Evolutionary conservation across 768 basidiomycete species (phyloP).

Genomic region (Trametes cingulata): DNA sequence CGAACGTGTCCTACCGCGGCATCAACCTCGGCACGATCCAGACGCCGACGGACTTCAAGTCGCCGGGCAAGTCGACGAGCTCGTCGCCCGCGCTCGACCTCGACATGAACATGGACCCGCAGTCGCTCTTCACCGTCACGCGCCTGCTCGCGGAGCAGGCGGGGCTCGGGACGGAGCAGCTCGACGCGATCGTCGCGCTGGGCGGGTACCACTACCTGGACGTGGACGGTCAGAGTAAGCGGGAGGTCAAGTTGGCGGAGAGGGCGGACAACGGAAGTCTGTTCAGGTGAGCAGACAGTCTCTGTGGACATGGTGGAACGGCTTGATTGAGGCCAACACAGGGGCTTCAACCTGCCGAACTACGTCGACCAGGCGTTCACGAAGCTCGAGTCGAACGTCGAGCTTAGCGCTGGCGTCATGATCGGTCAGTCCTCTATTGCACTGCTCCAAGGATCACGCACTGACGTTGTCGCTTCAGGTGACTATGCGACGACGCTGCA

Average conservation of each 20-base stretch:
- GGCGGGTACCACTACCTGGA: conserved; percentile 65
- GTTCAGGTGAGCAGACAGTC: conserved; percentile 48
- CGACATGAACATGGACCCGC: conserved; percentile 68
- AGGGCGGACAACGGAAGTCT: conserved; percentile 36
- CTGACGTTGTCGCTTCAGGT: conserved; percentile 39
- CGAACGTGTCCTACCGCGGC: conserved; percentile 62
- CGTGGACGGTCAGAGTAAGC: conserved; percentile 24
- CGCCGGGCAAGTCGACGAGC: conserved; percentile 54
- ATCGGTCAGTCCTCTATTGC: conserved; percentile 46
- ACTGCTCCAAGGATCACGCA: not conserved
- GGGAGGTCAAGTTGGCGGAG: conserved; percentile 35
- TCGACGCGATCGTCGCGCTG: conserved; percentile 65
- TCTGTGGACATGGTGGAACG: not conserved
- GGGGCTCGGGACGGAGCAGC: conserved; percentile 55
- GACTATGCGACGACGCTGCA: conserved; percentile 62
- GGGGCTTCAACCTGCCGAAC: conserved; percentile 60
- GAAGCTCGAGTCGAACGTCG: conserved; percentile 60
- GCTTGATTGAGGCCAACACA: conserved; percentile 25
- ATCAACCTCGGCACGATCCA: conserved; percentile 64
- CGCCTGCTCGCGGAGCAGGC: conserved; percentile 66
- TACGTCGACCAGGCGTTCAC: conserved; percentile 70
- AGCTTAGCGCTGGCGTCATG: conserved; percentile 51
- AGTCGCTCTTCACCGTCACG: conserved; percentile 69
- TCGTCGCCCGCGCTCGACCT: conserved; percentile 59
- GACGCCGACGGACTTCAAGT: conserved; percentile 49